Conservation (phyloP, 495 filamentous ascomycete species). For the Penicillium ochrochloron region DNA sequence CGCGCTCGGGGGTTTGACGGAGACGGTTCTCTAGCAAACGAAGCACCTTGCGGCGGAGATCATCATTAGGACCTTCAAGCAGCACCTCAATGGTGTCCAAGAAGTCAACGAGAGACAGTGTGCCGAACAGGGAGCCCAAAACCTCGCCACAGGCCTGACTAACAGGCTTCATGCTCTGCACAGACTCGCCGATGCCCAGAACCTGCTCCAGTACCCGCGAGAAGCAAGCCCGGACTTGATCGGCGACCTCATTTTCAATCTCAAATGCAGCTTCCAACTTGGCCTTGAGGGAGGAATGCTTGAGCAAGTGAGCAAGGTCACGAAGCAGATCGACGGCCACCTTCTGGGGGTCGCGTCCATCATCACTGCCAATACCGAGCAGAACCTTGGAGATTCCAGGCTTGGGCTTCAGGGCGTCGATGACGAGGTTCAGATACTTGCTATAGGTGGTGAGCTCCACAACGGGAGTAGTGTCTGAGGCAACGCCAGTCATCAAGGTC, state of each 20-base stretch:
- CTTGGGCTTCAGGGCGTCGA: conserved; percentile 73
- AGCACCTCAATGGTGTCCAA: conserved; percentile 80
- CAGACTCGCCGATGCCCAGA: conserved; percentile 61
- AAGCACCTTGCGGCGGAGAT: conserved; percentile 78
- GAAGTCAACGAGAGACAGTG: conserved; percentile 83
- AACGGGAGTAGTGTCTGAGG: conserved; percentile 60
- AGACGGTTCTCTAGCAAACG: conserved; percentile 77
- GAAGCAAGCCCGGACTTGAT: conserved; percentile 67
- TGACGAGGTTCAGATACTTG: conserved; percentile 72
- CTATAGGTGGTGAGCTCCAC: conserved; percentile 69
- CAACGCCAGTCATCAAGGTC: conserved; percentile 48
- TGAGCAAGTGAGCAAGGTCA: conserved; percentile 48
- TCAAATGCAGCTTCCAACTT: conserved; percentile 47
- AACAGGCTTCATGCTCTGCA: conserved; percentile 63
- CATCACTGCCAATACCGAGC: conserved; percentile 66
- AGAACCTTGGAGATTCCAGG: conserved; percentile 69
- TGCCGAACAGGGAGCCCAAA: conserved; percentile 72
- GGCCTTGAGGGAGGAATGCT: conserved; percentile 49
- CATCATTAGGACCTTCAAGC: conserved; percentile 70
- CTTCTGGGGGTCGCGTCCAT: conserved; percentile 60
- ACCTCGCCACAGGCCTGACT: conserved; percentile 68
- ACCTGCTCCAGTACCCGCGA: conserved; percentile 71
- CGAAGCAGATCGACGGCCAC: conserved; percentile 66
- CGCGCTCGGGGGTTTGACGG: conserved; percentile 65
- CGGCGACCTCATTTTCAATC: conserved; percentile 51